phyloP scores from a whole-genome alignment of 139 green algal species.

The Raphidocelis subcapitata region DNA sequence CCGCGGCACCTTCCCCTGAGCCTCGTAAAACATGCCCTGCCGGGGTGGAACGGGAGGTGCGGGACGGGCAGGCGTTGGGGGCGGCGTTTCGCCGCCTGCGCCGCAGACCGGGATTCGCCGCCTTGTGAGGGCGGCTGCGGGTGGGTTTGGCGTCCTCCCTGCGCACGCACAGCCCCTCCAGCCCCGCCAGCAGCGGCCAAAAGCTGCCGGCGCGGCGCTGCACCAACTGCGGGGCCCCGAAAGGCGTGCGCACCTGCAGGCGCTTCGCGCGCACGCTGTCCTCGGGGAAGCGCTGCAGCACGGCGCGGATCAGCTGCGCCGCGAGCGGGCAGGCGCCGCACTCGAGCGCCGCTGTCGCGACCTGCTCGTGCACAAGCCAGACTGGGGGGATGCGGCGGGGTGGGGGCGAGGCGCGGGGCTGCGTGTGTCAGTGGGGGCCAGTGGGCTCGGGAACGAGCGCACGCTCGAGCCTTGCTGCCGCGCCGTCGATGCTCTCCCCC shows the following conservation, averaged over 20 bases:
- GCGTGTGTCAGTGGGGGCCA: too few relatives aligned
- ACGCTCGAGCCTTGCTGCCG: too few relatives aligned
- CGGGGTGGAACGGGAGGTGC: background rate
- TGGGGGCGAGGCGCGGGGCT: too few relatives aligned
- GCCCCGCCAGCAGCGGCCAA: background rate
- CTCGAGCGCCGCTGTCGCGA: slow-evolving; percentile 71
- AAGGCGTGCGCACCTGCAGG: slow-evolving; percentile 51
- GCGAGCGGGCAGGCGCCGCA: slow-evolving; percentile 49
- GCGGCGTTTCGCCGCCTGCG: background rate
- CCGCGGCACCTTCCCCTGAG: slow-evolving; percentile 29
- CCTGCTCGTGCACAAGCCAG: slow-evolving; percentile 84
- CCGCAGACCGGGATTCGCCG: background rate
- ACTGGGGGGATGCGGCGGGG: too few relatives aligned
- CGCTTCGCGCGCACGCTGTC: slow-evolving; percentile 43
- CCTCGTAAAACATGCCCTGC: slow-evolving; percentile 81
- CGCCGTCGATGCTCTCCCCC: too few relatives aligned
- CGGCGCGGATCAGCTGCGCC: slow-evolving; percentile 49
- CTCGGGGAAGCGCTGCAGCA: slow-evolving; percentile 67
- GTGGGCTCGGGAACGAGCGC: too few relatives aligned
- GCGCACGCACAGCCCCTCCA: background rate
- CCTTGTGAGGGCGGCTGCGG: background rate
- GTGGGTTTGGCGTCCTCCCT: background rate
- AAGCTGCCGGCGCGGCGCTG: too few relatives aligned
- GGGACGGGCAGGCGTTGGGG: background rate
- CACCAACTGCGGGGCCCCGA: background rate